Conservation (phyloP, 805 yeast species). For the Ogataea minuta region DNA sequence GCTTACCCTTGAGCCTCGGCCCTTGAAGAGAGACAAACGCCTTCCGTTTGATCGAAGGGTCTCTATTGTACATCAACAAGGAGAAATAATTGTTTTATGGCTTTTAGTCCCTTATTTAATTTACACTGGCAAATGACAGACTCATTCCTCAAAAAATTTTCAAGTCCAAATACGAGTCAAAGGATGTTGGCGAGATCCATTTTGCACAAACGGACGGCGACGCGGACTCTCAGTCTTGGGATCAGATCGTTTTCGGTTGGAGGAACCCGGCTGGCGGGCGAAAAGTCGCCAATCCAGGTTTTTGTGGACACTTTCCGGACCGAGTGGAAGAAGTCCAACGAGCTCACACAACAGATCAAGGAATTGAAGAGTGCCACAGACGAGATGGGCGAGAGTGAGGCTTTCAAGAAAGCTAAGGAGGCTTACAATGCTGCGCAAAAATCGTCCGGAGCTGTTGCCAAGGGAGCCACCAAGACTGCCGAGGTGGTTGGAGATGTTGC, state of each 20-base stretch:
- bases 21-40: constrained; percentile 15
- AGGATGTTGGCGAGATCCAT: constrained; percentile 7
- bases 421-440: constrained; percentile 86
- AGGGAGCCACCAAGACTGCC: constrained; percentile 86
- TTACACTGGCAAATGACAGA: constrained; percentile 10
- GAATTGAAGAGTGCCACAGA: constrained; percentile 96
- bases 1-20: constrained; percentile 15
- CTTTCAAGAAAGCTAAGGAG: constrained; percentile 88
- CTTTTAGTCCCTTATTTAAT: constrained; percentile 4
- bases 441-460: constrained; percentile 56
- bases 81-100: background rate
- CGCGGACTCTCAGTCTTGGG: constrained; percentile 4
- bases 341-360: constrained; percentile 87
- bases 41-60: constrained; percentile 18
- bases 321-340: constrained; percentile 89
- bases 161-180: constrained; percentile 1
- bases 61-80: constrained; percentile 12
- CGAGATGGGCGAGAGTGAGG: constrained; percentile 87
- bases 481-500: constrained; percentile 90
- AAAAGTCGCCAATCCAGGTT: constrained; percentile 83
- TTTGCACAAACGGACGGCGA: constrained; percentile 4
- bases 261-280: constrained; percentile 23
- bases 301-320: constrained; percentile 87
- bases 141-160: constrained; percentile 6
- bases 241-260: constrained; percentile 20